These are phyloP conservation scores for Prunus campanulata DNA, from an alignment of 306 rosid genomes.

Conservation along the genomic window DNA sequence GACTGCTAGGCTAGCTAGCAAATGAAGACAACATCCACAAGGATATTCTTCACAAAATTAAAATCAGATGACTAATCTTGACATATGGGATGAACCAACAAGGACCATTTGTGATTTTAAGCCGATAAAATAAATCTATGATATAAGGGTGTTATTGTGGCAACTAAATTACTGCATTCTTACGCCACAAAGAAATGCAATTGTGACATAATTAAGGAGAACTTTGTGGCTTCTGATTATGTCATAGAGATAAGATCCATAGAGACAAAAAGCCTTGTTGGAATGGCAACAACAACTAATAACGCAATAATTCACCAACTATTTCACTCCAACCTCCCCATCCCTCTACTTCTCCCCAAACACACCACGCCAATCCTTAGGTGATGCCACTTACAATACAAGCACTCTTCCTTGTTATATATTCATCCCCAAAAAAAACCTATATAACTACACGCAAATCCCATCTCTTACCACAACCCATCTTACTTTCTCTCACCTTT, in stretches of 20 bases:
- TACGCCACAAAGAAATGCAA: background rate
- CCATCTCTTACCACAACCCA: conserved; percentile 18
- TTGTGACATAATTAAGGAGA: background rate
- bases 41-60: too few relatives aligned
- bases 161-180: too few relatives aligned
- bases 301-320: background rate
- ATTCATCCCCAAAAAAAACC: background rate
- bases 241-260: background rate
- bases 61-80: too few relatives aligned
- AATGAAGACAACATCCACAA: too few relatives aligned
- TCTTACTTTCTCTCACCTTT: conserved; percentile 10
- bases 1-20: too few relatives aligned
- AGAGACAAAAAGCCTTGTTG: background rate
- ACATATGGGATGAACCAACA: too few relatives aligned
- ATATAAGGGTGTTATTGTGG: too few relatives aligned
- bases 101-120: too few relatives aligned
- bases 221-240: background rate
- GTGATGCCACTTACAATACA: background rate
- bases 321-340: background rate
- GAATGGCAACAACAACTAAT: background rate
- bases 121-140: too few relatives aligned
- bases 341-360: conserved; percentile 3
- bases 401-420: background rate
- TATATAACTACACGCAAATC: conserved; percentile 26
- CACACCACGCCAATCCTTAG: conserved; percentile 33